Percentiles rank a stretch among this genome's conserved stretches.
These are phyloP conservation scores for Centrapalus pauciflorus DNA, from an alignment of 129 eudicot species.

Conservation along the genomic window DNA sequence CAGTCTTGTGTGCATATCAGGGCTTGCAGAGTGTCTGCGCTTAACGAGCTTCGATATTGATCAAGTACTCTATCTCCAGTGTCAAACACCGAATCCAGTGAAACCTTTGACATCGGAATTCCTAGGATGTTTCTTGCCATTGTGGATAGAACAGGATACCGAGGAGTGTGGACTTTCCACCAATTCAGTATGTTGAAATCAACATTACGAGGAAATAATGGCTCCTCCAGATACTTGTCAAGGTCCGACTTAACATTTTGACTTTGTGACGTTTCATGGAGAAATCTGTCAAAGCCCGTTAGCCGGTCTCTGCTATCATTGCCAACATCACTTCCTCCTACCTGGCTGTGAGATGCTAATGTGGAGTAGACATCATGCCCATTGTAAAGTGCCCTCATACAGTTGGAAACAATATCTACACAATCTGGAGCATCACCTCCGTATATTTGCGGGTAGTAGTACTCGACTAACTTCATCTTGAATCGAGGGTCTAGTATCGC, in stretches of 20 bases:
- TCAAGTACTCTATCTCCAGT: slow-evolving; percentile 62
- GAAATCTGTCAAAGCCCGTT: slow-evolving; percentile 72
- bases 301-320: slow-evolving; percentile 49
- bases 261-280: slow-evolving; percentile 76
- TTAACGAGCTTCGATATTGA: slow-evolving; percentile 53
- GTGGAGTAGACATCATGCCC: slow-evolving; percentile 72
- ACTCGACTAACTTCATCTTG: slow-evolving; percentile 87
- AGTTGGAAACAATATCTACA: slow-evolving; percentile 71
- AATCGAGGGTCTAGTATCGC: slow-evolving; percentile 83
- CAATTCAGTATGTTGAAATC: slow-evolving; percentile 75
- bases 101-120: slow-evolving; percentile 72
- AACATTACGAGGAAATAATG: slow-evolving; percentile 72
- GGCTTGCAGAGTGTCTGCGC: slow-evolving; percentile 75
- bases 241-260: slow-evolving; percentile 65
- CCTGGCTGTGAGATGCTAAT: slow-evolving; percentile 46
- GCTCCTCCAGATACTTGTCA: slow-evolving; percentile 92
- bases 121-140: slow-evolving; percentile 86
- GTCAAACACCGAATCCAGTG: slow-evolving; percentile 45
- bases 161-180: slow-evolving; percentile 94
- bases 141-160: slow-evolving; percentile 88
- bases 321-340: slow-evolving; percentile 33
- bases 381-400: slow-evolving; percentile 77
- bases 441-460: slow-evolving; percentile 80
- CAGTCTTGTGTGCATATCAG: slow-evolving; percentile 86
- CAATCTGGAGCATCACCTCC: slow-evolving; percentile 60